Percentiles rank a stretch among this genome's conserved stretches.
phyloP scores from a whole-genome alignment of 352 stramenopile species.

The Phytopythium ostracodes region DNA sequence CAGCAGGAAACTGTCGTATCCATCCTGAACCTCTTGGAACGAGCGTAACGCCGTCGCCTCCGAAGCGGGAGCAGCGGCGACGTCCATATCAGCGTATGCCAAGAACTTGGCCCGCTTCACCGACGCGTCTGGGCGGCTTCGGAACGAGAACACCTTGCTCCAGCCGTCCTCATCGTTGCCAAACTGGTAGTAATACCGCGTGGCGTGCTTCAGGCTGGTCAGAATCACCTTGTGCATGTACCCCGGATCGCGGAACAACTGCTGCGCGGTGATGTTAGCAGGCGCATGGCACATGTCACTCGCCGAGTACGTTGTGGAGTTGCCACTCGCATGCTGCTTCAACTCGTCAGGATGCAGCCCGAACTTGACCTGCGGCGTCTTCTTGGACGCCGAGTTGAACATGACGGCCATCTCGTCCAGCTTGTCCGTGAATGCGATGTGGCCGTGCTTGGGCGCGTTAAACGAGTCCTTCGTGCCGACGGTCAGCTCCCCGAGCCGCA shows the following conservation, averaged over 20 bases:
- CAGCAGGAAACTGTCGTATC: constrained; percentile 70
- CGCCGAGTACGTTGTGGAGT: constrained; percentile 60
- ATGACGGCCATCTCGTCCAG: constrained; percentile 72
- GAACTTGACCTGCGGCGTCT: constrained; percentile 48
- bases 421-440: constrained; percentile 52
- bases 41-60: constrained; percentile 56
- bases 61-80: constrained; percentile 49
- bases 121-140: constrained; percentile 27
- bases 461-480: constrained; percentile 60
- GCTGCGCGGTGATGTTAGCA: constrained; percentile 56
- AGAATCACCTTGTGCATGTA: constrained; percentile 82
- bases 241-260: constrained; percentile 68
- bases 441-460: constrained; percentile 58
- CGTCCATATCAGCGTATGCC: constrained; percentile 81
- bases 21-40: constrained; percentile 57
- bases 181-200: constrained; percentile 76
- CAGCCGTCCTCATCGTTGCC: constrained; percentile 72
- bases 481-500: constrained; percentile 29
- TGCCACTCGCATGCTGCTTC: constrained; percentile 23
- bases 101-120: constrained; percentile 65
- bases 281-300: constrained; percentile 60
- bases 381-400: constrained; percentile 66
- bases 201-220: constrained; percentile 27
- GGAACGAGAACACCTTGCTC: constrained; percentile 64
- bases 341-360: constrained; percentile 27